A percentile compares a stretch with the other conserved stretches of the same genome.
These are phyloP conservation scores for Durio zibethinus DNA, from an alignment of 345 rosid species.

Conservation along the genomic window DNA sequence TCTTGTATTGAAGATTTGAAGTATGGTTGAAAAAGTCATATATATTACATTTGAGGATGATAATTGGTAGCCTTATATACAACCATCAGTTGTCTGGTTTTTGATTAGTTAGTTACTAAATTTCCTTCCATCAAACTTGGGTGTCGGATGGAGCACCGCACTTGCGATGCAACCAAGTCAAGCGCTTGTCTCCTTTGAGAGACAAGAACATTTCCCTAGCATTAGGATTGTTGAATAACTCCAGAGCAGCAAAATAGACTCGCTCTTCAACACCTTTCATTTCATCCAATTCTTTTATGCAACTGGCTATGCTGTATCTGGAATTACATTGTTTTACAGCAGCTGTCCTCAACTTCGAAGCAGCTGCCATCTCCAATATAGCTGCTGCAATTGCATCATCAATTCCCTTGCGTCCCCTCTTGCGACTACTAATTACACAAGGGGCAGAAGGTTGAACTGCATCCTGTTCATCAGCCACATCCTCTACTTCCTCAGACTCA, in stretches of 20 bases:
- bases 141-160: constrained; percentile 20
- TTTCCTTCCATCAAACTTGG: neutral
- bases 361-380: constrained; percentile 51
- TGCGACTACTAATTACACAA: constrained; percentile 20
- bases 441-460: constrained; percentile 14
- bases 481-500: constrained; percentile 35
- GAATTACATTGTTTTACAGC: constrained; percentile 27
- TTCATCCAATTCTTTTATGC: constrained; percentile 45
- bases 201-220: constrained; percentile 60
- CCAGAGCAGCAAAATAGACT: constrained; percentile 49
- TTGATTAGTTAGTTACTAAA: neutral
- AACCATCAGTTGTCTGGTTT: neutral
- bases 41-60: neutral
- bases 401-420: constrained; percentile 50
- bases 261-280: constrained; percentile 35
- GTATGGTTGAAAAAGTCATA: neutral
- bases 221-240: constrained; percentile 38
- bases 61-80: neutral
- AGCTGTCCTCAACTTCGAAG: constrained; percentile 44
- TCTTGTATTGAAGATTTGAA: neutral
- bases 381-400: constrained; percentile 59
- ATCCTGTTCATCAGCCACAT: constrained; percentile 20
- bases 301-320: constrained; percentile 43
- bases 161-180: constrained; percentile 47
- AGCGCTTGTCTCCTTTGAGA: constrained; percentile 37